Conservation (phyloP, 176 grass and related monocot genomes). For the Neostapfia colusana region DNA sequence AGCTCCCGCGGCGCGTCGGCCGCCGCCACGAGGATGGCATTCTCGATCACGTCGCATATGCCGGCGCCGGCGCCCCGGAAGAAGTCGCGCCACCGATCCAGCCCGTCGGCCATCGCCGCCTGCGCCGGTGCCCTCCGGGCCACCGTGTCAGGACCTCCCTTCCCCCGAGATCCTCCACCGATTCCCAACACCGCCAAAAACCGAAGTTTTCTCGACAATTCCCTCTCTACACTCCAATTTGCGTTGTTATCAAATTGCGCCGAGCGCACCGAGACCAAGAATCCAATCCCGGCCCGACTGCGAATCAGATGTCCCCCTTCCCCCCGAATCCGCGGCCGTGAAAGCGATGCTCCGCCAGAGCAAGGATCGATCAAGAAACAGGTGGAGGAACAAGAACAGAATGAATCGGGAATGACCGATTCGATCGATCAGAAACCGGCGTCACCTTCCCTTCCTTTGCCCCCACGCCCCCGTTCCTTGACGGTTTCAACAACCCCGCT, state of each 20-base stretch:
- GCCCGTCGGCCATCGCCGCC: constrained; percentile 39
- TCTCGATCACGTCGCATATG: constrained; percentile 86
- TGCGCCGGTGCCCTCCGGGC: neutral
- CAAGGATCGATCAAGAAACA: constrained; percentile 32
- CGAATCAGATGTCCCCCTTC: constrained; percentile 52
- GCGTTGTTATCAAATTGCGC: constrained; percentile 31
- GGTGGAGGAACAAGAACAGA: neutral
- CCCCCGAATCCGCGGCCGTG: constrained; percentile 31
- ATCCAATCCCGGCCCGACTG: constrained; percentile 38
- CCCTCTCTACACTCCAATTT: neutral
- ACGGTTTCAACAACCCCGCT: constrained; percentile 29
- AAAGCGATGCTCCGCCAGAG: neutral
- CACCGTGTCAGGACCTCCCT: constrained; percentile 6
- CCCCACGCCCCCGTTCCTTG: constrained; percentile 30
- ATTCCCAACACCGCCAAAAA: neutral
- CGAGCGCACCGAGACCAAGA: constrained; percentile 16
- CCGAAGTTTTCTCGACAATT: constrained; percentile 14
- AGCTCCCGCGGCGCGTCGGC: constrained; percentile 69
- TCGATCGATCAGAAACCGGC: constrained; percentile 30
- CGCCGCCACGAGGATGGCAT: constrained; percentile 72
- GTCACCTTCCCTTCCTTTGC: constrained; percentile 10
- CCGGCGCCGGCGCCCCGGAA: constrained; percentile 58
- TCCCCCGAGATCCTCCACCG: constrained; percentile 32
- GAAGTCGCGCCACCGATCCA: constrained; percentile 79
- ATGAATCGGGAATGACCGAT: constrained; percentile 26